These are phyloP conservation scores for Glycine soja DNA, from an alignment of 306 rosid genomes.

Conservation along the genomic window DNA sequence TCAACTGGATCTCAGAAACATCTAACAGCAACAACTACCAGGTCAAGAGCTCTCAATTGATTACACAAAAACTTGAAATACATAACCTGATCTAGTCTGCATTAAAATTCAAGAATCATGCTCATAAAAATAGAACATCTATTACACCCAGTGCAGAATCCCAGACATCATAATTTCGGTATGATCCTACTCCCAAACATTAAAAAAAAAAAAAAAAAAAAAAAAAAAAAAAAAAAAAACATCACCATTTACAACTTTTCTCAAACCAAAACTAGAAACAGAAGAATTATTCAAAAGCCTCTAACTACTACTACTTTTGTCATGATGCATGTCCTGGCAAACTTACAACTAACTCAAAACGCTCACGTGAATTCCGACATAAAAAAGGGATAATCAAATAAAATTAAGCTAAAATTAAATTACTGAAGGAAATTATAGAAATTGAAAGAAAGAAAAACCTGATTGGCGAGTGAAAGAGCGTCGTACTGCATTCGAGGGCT, in stretches of 20 bases:
- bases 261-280: constrained; percentile 17
- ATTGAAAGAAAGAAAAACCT: constrained; percentile 53
- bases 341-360: not conserved
- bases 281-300: not conserved
- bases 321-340: constrained; percentile 12
- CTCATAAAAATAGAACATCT: not conserved
- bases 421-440: not conserved
- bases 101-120: not conserved
- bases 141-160: not conserved
- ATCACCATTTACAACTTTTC: constrained; percentile 6
- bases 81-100: not conserved
- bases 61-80: not conserved
- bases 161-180: constrained; percentile 1
- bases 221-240: not conserved
- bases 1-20: not conserved
- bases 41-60: not conserved
- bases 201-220: not conserved
- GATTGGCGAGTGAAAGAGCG: constrained; percentile 90
- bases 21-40: not conserved
- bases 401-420: constrained; percentile 11
- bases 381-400: not conserved
- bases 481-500: constrained; percentile 99
- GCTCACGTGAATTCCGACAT: not conserved
- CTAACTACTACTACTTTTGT: not conserved
- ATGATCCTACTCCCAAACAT: constrained; percentile 6